Evolutionary conservation across 805 yeast species (phyloP).

Genomic region (Hanseniaspora pseudoguilliermondii): DNA sequence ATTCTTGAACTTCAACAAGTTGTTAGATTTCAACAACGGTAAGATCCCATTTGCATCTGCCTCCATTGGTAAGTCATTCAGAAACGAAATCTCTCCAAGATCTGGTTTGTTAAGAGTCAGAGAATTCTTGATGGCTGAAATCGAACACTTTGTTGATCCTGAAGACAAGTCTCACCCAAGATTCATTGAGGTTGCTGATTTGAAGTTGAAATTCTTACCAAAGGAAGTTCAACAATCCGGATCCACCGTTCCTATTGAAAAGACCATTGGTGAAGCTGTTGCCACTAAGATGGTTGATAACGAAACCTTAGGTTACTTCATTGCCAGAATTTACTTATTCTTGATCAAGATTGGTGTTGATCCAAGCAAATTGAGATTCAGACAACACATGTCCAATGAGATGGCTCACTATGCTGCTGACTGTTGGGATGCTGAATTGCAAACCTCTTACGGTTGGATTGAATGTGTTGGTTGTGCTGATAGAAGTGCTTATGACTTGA

Average conservation of each 20-base stretch:
- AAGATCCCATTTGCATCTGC: slow-evolving; percentile 99
- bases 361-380: slow-evolving; percentile 70
- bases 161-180: slow-evolving; percentile 67
- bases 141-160: slow-evolving; percentile 97
- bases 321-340: slow-evolving; percentile 83
- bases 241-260: slow-evolving; percentile 48
- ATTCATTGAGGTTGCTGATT: slow-evolving; percentile 62
- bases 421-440: slow-evolving; percentile 98
- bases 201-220: slow-evolving; percentile 67
- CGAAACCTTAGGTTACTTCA: slow-evolving; percentile 91
- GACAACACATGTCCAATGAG: slow-evolving; percentile 97
- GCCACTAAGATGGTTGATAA: slow-evolving; percentile 78
- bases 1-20: slow-evolving; percentile 85
- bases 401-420: slow-evolving; percentile 99
- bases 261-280: slow-evolving; percentile 86
- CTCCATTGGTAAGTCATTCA: slow-evolving; percentile 94
- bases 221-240: slow-evolving; percentile 82
- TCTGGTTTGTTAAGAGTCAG: slow-evolving; percentile 95
- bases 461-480: slow-evolving; percentile 99
- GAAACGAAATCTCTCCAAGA: slow-evolving; percentile 98
- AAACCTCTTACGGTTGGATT: slow-evolving; percentile 96
- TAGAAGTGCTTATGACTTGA: slow-evolving; percentile 92
- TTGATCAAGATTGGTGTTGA: slow-evolving; percentile 84
- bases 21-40: slow-evolving; percentile 86
- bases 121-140: slow-evolving; percentile 98